Evolutionary conservation across 225 moss, liverwort and hornwort species (phyloP).

Genomic region (Bryoerythrophyllum caledonicum): DNA sequence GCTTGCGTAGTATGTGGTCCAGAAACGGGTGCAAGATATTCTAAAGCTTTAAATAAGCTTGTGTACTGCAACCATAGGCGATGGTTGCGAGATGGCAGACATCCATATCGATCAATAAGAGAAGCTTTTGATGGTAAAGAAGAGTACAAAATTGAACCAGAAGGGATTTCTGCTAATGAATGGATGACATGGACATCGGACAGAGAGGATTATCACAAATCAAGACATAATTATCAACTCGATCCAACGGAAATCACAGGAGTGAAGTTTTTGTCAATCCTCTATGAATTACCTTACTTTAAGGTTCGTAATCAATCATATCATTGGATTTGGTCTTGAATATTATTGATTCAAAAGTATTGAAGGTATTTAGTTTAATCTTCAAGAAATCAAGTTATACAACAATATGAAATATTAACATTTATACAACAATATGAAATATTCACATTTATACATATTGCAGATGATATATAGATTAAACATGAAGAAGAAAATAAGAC

Average conservation of each 20-base stretch:
- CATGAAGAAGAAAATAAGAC: too few relatives aligned
- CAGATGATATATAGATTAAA: too few relatives aligned
- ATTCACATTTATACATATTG: too few relatives aligned
- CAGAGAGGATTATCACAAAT: neutral
- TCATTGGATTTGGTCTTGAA: neutral
- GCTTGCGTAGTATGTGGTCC: neutral
- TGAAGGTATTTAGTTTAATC: too few relatives aligned
- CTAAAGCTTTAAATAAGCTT: neutral
- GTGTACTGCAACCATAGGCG: neutral
- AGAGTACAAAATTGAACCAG: neutral
- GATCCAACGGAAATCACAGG: neutral
- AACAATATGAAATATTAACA: too few relatives aligned
- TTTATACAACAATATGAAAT: too few relatives aligned
- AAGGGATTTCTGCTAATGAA: neutral
- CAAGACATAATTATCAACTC: neutral
- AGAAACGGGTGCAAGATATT: neutral
- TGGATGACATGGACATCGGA: neutral
- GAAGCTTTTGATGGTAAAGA: neutral
- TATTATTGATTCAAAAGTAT: neutral
- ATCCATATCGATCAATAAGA: neutral
- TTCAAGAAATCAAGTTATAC: too few relatives aligned
- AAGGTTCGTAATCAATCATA: neutral
- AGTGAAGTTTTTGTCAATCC: neutral
- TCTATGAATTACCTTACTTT: neutral
- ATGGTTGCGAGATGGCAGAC: neutral